A percentile compares a stretch with the other conserved stretches of the same genome.
Conservation (phyloP, 345 rosid genomes). For the Murraya koenigii region DNA sequence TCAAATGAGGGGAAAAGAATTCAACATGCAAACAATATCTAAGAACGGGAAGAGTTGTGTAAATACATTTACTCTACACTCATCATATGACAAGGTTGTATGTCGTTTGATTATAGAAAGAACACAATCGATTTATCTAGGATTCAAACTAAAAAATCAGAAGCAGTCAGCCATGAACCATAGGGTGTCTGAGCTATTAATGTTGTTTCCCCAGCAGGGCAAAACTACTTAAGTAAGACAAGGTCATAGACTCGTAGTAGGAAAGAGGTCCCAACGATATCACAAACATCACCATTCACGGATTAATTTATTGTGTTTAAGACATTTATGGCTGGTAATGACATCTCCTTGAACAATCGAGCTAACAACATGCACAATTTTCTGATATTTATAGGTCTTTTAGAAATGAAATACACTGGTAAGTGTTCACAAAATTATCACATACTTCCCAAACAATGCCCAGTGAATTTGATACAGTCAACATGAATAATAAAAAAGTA, state of each 20-base stretch:
- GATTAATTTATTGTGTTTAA: neutral
- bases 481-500: too few species aligned
- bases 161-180: neutral
- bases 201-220: neutral
- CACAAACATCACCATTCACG: neutral
- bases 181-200: neutral
- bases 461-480: neutral
- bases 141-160: conserved; percentile 3
- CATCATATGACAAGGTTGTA: neutral
- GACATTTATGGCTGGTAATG: neutral
- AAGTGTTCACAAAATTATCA: neutral
- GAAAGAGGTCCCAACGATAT: neutral
- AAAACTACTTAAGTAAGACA: neutral
- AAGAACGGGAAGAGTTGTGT: neutral
- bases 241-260: too few species aligned
- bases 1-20: too few species aligned
- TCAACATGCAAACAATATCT: neutral
- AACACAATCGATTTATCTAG: neutral
- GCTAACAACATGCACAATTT: neutral
- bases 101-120: neutral
- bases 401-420: neutral
- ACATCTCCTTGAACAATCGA: neutral
- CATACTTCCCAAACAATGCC: neutral
- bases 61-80: neutral
- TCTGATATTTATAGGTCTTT: neutral